phyloP scores from a whole-genome alignment of 139 green algal species.

The Chlamydomonas schloesseri region DNA sequence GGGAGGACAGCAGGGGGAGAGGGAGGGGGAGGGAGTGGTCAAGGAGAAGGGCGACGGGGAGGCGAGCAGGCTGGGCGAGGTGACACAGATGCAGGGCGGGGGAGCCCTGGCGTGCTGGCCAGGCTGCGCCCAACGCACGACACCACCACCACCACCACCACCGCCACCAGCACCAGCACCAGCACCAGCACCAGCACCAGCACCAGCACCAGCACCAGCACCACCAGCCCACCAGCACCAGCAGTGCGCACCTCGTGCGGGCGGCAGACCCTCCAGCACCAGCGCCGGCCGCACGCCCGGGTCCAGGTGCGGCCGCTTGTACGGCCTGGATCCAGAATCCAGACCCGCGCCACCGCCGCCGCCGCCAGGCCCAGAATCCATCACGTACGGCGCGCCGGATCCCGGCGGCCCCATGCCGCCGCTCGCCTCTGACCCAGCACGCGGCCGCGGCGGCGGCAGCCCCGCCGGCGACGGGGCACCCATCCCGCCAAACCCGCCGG shows the following conservation, averaged over 20 bases:
- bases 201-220: too few species aligned
- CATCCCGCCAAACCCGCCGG: background rate
- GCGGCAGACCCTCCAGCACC: slow-evolving; percentile 26
- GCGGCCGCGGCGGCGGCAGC: slow-evolving; percentile 12
- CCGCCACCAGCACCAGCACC: too few species aligned
- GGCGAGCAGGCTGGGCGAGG: too few species aligned
- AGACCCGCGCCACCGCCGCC: background rate
- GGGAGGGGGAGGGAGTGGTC: background rate
- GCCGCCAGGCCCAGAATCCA: too few species aligned
- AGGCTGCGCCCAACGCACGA: too few species aligned
- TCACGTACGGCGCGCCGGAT: background rate
- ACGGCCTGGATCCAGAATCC: background rate
- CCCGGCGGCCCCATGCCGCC: slow-evolving; percentile 21
- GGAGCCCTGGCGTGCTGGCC: too few species aligned
- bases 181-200: too few species aligned
- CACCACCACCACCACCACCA: too few species aligned
- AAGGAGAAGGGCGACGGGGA: too few species aligned
- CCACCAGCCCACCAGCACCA: too few species aligned
- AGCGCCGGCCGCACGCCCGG: slow-evolving; percentile 3
- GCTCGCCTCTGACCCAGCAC: background rate
- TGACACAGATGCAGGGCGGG: too few species aligned
- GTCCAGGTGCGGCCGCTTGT: slow-evolving; percentile 22
- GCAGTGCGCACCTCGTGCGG: slow-evolving; percentile 35
- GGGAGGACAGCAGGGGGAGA: background rate
- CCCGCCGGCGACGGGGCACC: background rate